Evolutionary conservation across 192 early-diverging fungal genomes (phyloP).

Genomic region (Coemansia sp.): DNA sequence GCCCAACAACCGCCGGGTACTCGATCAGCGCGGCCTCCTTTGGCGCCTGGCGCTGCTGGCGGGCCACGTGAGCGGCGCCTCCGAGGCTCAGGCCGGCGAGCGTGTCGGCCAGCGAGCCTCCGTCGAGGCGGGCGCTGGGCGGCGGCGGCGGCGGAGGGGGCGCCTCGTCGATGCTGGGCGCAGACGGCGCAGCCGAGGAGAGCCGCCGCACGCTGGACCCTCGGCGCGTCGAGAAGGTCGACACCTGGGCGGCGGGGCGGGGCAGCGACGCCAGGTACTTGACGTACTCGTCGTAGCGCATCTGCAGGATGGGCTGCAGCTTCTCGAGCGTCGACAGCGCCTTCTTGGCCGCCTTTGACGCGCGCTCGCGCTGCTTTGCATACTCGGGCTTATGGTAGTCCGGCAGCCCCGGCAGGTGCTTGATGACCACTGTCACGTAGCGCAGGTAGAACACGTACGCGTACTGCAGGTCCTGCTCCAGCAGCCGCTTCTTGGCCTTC

Average conservation of each 20-base stretch:
- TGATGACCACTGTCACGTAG: conserved; percentile 65
- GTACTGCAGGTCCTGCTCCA: conserved; percentile 67
- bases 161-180: conserved; percentile 6
- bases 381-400: conserved; percentile 57
- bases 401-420: conserved; percentile 61
- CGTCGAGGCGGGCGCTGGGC: too few species aligned
- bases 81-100: conserved; percentile 24
- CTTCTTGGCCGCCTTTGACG: conserved; percentile 54
- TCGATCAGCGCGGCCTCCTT: conserved; percentile 14
- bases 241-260: conserved; percentile 26
- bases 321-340: conserved; percentile 60
- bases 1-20: conserved; percentile 19
- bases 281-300: conserved; percentile 59
- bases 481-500: conserved; percentile 59
- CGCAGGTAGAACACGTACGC: conserved; percentile 76
- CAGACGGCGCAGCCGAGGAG: neutral
- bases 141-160: neutral
- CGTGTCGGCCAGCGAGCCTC: conserved; percentile 44
- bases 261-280: conserved; percentile 39
- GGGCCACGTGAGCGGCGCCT: neutral
- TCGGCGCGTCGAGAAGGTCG: conserved; percentile 30
- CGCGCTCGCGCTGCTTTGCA: conserved; percentile 42
- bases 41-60: neutral
- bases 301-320: conserved; percentile 61
- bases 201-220: conserved; percentile 20